These are phyloP conservation scores for Porodaedalea pini DNA, from an alignment of 1,284 basidiomycete species.

Conservation along the genomic window DNA sequence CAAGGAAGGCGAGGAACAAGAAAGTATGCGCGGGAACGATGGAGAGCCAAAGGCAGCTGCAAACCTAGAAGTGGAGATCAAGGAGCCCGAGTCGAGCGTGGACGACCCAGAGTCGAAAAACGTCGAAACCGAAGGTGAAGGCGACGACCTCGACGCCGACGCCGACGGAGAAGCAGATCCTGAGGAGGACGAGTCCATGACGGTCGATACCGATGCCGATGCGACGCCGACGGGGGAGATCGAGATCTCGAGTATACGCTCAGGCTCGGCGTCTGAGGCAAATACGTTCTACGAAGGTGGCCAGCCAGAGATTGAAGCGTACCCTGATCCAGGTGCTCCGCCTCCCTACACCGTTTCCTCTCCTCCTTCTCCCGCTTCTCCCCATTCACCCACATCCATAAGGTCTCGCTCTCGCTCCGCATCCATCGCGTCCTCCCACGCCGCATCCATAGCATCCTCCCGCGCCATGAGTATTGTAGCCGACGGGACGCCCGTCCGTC, in stretches of 20 bases:
- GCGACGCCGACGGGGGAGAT: not conserved
- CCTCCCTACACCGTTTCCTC: constrained; percentile 13
- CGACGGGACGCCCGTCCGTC: not conserved
- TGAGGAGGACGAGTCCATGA: constrained; percentile 12
- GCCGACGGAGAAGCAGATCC: constrained; percentile 7
- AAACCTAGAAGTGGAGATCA: not conserved
- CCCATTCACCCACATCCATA: not conserved
- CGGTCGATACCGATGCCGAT: not conserved
- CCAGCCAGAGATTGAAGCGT: constrained; percentile 2
- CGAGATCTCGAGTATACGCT: not conserved
- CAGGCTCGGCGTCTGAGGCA: not conserved
- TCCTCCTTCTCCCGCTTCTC: not conserved
- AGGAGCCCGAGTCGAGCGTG: not conserved
- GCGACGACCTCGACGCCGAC: not conserved
- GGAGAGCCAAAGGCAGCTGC: not conserved
- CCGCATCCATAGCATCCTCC: constrained; percentile 12
- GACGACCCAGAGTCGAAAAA: not conserved
- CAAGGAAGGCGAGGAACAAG: not conserved
- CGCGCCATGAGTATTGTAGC: not conserved
- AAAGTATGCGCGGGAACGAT: not conserved
- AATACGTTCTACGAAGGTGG: not conserved
- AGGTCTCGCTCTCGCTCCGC: not conserved
- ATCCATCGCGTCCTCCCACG: not conserved
- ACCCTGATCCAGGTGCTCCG: constrained; percentile 17
- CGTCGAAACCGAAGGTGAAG: not conserved